Percentiles rank a stretch among this genome's conserved stretches.
phyloP scores from a whole-genome alignment of 306 rosid genomes.

The Potentilla sterilis region DNA sequence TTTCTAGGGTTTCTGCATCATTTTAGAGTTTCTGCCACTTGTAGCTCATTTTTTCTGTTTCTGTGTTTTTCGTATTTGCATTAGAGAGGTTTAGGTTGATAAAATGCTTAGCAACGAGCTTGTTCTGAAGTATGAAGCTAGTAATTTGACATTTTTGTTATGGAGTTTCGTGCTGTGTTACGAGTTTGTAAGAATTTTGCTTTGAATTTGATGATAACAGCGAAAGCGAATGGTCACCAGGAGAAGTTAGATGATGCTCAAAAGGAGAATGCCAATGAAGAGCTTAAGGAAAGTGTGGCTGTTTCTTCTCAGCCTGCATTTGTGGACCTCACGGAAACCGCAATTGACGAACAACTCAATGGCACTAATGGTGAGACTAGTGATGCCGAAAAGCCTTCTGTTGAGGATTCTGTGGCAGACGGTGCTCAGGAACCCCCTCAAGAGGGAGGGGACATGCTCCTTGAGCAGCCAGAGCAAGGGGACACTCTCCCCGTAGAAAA shows the following conservation, averaged over 20 bases:
- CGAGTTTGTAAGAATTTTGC: not conserved
- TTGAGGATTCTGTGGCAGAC: constrained; percentile 38
- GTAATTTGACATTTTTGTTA: not conserved
- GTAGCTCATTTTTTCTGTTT: not conserved
- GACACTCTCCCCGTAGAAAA: not conserved
- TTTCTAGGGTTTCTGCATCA: not conserved
- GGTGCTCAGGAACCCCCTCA: constrained; percentile 37
- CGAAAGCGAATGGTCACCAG: constrained; percentile 64
- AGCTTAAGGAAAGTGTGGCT: constrained; percentile 6
- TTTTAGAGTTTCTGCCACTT: not conserved
- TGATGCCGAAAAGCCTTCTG: constrained; percentile 33
- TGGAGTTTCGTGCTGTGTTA: not conserved
- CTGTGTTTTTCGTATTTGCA: not conserved
- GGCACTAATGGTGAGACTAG: constrained; percentile 31
- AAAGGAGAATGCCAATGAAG: constrained; percentile 27
- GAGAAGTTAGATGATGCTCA: constrained; percentile 28
- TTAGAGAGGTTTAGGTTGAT: not conserved
- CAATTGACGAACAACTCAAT: constrained; percentile 28
- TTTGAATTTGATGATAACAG: constrained; percentile 38
- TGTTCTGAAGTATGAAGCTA: not conserved
- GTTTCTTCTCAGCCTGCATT: constrained; percentile 30
- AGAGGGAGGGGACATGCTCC: constrained; percentile 9
- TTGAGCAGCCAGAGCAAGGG: not conserved
- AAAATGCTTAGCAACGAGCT: not conserved
- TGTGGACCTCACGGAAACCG: constrained; percentile 29